These are phyloP conservation scores for Malassezia brasiliensis DNA, from an alignment of 1,284 basidiomycete genomes.

Conservation along the genomic window DNA sequence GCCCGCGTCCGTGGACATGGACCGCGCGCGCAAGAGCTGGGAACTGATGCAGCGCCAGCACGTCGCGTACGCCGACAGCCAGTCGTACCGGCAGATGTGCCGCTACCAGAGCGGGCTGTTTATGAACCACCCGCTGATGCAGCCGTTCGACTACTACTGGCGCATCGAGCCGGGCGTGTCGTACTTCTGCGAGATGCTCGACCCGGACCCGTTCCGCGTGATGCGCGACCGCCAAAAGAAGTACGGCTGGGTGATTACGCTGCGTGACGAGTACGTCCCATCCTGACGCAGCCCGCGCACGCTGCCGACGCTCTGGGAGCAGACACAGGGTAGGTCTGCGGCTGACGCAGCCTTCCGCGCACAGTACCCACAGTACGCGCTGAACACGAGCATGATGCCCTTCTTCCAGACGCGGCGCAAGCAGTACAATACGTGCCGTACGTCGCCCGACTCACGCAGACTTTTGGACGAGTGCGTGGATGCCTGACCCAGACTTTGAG, in stretches of 20 bases:
- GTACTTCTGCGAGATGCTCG: constrained; percentile 62
- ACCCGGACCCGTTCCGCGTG: constrained; percentile 71
- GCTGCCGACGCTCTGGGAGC: constrained; percentile 64
- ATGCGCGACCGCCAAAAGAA: constrained; percentile 69
- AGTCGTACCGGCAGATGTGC: constrained; percentile 57
- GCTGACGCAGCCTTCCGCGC: constrained; percentile 55
- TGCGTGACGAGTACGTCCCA: constrained; percentile 54
- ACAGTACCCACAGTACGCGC: constrained; percentile 57
- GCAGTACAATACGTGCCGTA: constrained; percentile 35
- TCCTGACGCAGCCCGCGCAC: constrained; percentile 57
- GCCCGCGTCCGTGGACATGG: constrained; percentile 59
- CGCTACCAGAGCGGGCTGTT: constrained; percentile 82
- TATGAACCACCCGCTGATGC: constrained; percentile 50
- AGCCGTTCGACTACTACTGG: constrained; percentile 85
- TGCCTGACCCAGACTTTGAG: constrained; percentile 57
- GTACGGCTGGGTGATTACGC: constrained; percentile 65
- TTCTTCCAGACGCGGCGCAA: constrained; percentile 56
- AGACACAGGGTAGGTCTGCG: constrained; percentile 51
- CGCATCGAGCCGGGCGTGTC: constrained; percentile 66
- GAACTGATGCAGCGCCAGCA: constrained; percentile 54
- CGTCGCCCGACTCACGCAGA: not conserved
- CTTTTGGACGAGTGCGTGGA: constrained; percentile 52
- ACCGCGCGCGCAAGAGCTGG: constrained; percentile 59
- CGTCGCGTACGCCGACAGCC: constrained; percentile 63
- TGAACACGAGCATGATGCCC: constrained; percentile 61